Evolutionary conservation across 345 rosid species (phyloP).

Genomic region (Diplotaxis tenuifolia): DNA sequence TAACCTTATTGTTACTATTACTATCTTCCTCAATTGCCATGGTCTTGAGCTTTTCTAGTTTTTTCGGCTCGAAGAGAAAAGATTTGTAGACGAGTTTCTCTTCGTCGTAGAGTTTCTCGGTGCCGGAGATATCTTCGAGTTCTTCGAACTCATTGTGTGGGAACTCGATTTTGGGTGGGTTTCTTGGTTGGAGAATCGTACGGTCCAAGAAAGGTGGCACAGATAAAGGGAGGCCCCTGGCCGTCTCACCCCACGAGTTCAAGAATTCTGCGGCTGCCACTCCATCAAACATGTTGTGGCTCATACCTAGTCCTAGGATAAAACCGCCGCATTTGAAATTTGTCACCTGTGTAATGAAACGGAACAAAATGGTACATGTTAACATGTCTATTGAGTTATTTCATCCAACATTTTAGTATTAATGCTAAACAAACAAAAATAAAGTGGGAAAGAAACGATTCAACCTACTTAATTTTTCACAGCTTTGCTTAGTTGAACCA

Average conservation of each 20-base stretch:
- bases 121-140: conserved; percentile 61
- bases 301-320: conserved; percentile 63
- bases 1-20: conserved; percentile 42
- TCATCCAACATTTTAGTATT: background rate
- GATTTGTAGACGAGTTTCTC: conserved; percentile 57
- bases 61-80: conserved; percentile 56
- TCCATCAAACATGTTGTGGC: conserved; percentile 84
- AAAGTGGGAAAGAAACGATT: background rate
- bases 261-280: conserved; percentile 68
- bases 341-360: conserved; percentile 51
- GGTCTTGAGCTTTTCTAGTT: conserved; percentile 56
- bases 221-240: conserved; percentile 60
- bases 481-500: background rate
- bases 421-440: background rate
- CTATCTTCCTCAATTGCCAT: conserved; percentile 41
- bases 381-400: background rate
- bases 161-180: conserved; percentile 54
- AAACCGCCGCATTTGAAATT: conserved; percentile 75
- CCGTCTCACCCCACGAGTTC: conserved; percentile 74
- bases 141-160: conserved; percentile 66
- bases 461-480: background rate
- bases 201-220: conserved; percentile 64
- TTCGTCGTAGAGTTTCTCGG: conserved; percentile 52
- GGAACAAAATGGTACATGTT: background rate
- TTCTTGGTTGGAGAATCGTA: conserved; percentile 52